Evolutionary conservation across 352 stramenopile species (phyloP).

Genomic region (Globisporangium parvum): DNA sequence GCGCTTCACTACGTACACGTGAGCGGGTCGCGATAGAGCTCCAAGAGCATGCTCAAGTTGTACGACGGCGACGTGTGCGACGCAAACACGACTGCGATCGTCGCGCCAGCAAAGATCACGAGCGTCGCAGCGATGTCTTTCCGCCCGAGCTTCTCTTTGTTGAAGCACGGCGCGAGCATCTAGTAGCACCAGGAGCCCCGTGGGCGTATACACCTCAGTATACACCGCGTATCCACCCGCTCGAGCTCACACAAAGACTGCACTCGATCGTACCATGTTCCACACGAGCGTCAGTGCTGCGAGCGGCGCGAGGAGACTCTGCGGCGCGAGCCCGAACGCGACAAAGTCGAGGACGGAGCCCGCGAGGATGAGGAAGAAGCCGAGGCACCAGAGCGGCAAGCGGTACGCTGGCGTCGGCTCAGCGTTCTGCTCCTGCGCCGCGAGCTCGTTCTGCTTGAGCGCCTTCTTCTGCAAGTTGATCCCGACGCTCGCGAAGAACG

Average conservation of each 20-base stretch:
- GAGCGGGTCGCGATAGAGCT: constrained; percentile 69
- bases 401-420: constrained; percentile 54
- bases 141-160: constrained; percentile 79
- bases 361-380: constrained; percentile 72
- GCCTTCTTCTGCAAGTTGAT: constrained; percentile 86
- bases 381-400: constrained; percentile 79
- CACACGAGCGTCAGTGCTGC: constrained; percentile 89
- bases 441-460: constrained; percentile 75
- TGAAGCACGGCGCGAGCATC: constrained; percentile 82
- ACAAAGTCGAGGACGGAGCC: constrained; percentile 90
- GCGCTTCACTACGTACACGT: constrained; percentile 26
- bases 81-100: constrained; percentile 77
- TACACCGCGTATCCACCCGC: no score
- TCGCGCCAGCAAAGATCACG: constrained; percentile 80
- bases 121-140: constrained; percentile 79
- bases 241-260: neutral
- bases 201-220: neutral
- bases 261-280: constrained; percentile 65
- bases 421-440: constrained; percentile 39
- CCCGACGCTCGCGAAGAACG: constrained; percentile 71
- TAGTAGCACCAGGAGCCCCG: constrained; percentile 8
- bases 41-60: constrained; percentile 70
- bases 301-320: constrained; percentile 82
- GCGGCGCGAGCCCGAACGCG: constrained; percentile 84
- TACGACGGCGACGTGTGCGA: constrained; percentile 82